These are phyloP conservation scores for Curvularia spicifera DNA, from an alignment of 2,329 filamentous ascomycete genomes.

Conservation along the genomic window DNA sequence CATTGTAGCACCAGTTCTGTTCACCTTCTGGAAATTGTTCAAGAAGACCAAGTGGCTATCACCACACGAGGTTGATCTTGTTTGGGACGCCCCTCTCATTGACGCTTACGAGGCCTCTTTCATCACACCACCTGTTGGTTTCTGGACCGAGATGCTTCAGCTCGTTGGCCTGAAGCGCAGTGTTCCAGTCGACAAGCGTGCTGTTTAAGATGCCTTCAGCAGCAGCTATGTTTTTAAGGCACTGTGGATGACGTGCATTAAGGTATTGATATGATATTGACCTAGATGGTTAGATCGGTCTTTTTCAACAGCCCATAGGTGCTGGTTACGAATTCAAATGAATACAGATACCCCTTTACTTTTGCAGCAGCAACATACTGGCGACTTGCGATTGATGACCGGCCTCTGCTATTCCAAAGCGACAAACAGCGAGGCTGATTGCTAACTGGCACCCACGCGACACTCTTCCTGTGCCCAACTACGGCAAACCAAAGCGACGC, in stretches of 20 bases:
- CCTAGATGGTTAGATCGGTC: slow-evolving; percentile 22
- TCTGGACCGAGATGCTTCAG: slow-evolving; percentile 49
- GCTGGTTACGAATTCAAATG: slow-evolving; percentile 14
- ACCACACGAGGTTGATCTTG: slow-evolving; percentile 56
- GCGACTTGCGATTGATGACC: slow-evolving; percentile 15
- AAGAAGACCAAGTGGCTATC: slow-evolving; percentile 63
- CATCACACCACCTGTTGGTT: slow-evolving; percentile 43
- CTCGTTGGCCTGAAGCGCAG: slow-evolving; percentile 42
- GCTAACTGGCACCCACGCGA: slow-evolving; percentile 8
- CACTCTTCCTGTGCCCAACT: not conserved
- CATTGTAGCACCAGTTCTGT: slow-evolving; percentile 59
- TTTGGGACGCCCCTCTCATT: slow-evolving; percentile 51
- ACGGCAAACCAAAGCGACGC: slow-evolving; percentile 9
- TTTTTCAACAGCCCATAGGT: slow-evolving; percentile 14
- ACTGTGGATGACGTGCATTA: slow-evolving; percentile 1
- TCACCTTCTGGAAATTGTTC: slow-evolving; percentile 67
- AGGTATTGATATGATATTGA: slow-evolving; percentile 17
- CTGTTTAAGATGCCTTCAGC: slow-evolving; percentile 22
- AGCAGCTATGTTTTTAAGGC: not conserved
- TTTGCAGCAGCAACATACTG: slow-evolving; percentile 8
- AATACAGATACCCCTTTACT: slow-evolving; percentile 31
- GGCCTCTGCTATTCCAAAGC: slow-evolving; percentile 21
- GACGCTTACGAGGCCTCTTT: slow-evolving; percentile 54
- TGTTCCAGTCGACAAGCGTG: slow-evolving; percentile 40
- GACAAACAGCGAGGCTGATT: slow-evolving; percentile 24